phyloP scores from a whole-genome alignment of 768 basidiomycete species.

The Russula compacta region DNA sequence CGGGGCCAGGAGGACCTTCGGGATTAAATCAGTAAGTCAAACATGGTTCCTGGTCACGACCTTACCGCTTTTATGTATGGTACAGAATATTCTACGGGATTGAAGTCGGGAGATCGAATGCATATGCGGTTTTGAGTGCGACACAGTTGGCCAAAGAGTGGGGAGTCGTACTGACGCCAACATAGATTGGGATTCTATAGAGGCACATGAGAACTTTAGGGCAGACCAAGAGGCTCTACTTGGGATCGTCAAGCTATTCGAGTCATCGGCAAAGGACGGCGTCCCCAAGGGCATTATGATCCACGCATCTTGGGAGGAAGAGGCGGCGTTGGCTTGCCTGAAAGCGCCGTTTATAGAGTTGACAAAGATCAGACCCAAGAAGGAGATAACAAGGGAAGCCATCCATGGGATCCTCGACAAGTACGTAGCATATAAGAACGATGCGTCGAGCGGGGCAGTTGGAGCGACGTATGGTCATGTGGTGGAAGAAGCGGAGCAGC shows the following conservation, averaged over 20 bases:
- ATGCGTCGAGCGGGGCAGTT: background rate
- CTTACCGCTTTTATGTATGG: background rate
- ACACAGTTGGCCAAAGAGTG: background rate
- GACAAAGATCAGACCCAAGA: background rate
- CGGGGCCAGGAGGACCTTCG: background rate
- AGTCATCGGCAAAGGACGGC: background rate
- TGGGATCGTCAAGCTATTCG: constrained; percentile 1
- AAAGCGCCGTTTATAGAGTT: constrained; percentile 2
- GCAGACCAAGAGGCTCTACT: background rate
- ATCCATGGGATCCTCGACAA: background rate
- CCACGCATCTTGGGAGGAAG: background rate
- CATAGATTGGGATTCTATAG: constrained; percentile 3
- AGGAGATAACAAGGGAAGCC: background rate
- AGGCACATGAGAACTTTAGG: background rate
- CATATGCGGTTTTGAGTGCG: background rate
- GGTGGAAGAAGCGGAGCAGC: background rate
- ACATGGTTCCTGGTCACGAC: background rate
- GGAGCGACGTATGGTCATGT: constrained; percentile 7
- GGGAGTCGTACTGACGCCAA: background rate
- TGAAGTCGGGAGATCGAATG: constrained; percentile 3
- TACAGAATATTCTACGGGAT: constrained; percentile 1
- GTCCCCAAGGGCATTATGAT: background rate
- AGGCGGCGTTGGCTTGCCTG: background rate
- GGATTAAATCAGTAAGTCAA: constrained; percentile 3
- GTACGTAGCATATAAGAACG: background rate